Evolutionary conservation across 257 asterid genomes (phyloP), one percentile per base, ranked within the genome.

Genomic region (Parsonsia alboflavescens): DNA sequence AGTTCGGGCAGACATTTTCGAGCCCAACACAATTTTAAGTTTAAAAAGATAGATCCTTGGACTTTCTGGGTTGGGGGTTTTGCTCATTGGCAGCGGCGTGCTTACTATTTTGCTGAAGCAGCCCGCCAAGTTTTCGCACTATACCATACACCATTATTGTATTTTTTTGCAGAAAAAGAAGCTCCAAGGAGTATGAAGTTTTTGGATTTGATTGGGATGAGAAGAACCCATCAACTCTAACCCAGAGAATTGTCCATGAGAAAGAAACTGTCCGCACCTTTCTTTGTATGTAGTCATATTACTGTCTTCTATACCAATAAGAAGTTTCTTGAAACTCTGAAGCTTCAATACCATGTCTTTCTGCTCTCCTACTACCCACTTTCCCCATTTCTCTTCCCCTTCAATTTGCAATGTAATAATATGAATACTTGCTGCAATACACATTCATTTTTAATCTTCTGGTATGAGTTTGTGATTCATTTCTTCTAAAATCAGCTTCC

Each of bases 81-180:
- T 44, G n/a, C n/a, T 11, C 66, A 67, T 13, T 70, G 96, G 92
- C 96, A 73, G 96, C 73, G 96, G 97, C 93, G 82, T 78, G 96
- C 96, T 85, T 80, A 77, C 84, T 81, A 71, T 88, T 88, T 87
- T 76, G 78, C 70, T 68, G 76, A 78, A 88, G 97, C 94, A 89
- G 96, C 96, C 97, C 96, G 93, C 96, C 88, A 73, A 10, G 75
- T 28, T 56, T 45, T 68, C 46, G 36, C 72, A 67, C n/a, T 41
- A 21, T 68, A 39, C 26, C 28, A n/a, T n/a, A 42, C n/a, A 46
- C 57, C 57, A 50, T 24, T 17, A 24, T 30, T 26, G n/a, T 28
- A 68, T 45, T 68, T 16, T 46, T 42, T 68, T 5, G 57, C n/a
- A n/a, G n/a, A n/a, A 22, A 68, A 57, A 4, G 21, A 17, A 8